Conservation (phyloP, 129 eudicot genomes). For the Tagetes erecta region DNA sequence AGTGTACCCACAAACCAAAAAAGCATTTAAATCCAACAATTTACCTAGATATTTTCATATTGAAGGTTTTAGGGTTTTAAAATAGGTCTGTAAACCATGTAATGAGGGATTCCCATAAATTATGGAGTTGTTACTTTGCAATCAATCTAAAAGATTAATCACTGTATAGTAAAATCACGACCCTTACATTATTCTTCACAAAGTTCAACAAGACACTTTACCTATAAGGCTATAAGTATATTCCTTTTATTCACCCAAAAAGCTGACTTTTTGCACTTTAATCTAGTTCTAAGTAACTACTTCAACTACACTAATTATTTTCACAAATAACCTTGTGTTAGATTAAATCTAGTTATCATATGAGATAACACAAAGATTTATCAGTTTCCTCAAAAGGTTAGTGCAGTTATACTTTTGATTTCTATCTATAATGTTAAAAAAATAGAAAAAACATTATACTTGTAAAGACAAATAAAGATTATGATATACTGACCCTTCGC, state of each 20-base stretch:
- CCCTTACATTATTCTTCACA: conserved; percentile 2
- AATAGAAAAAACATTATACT: conserved; percentile 8
- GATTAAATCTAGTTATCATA: conserved; percentile 7
- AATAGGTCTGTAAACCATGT: background rate
- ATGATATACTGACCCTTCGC: conserved; percentile 55
- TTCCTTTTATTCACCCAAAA: background rate
- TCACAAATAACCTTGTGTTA: conserved; percentile 5
- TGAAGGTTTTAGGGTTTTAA: background rate
- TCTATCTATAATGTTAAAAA: background rate
- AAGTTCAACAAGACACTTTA: background rate
- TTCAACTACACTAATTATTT: background rate
- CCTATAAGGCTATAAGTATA: background rate
- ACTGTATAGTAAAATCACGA: background rate
- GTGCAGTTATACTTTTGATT: conserved; percentile 4
- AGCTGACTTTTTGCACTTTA: background rate
- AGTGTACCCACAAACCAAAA: no score
- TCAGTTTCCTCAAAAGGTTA: conserved; percentile 2
- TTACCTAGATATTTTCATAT: background rate
- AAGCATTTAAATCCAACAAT: background rate
- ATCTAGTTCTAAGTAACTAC: background rate
- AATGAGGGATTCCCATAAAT: conserved; percentile 1
- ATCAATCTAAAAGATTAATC: conserved; percentile 2
- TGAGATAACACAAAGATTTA: conserved; percentile 12
- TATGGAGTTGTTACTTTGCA: background rate
- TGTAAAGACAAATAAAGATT: conserved; percentile 3